Conservation (phyloP, 331 rosid genomes). For the Malus hybrid region DNA sequence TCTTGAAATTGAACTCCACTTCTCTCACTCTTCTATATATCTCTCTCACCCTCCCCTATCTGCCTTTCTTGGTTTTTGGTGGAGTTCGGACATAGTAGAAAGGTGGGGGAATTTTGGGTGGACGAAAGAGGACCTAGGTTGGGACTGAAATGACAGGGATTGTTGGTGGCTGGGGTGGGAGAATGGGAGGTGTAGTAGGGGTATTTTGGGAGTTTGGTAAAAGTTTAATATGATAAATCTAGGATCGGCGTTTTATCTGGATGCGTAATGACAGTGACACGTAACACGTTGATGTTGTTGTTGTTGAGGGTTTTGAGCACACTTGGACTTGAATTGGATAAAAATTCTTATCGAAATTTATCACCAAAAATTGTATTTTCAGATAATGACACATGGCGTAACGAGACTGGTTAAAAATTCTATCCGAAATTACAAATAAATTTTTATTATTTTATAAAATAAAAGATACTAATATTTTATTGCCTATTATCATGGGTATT, state of each 20-base stretch:
- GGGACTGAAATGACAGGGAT: not conserved
- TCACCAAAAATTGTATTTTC: too few species aligned
- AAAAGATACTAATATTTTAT: too few species aligned
- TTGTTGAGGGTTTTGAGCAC: not conserved
- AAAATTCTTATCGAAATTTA: too few species aligned
- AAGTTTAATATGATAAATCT: not conserved
- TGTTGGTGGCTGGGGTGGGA: not conserved
- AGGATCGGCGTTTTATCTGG: not conserved
- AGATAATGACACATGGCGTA: too few species aligned
- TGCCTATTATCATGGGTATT: too few species aligned
- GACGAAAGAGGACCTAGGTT: not conserved
- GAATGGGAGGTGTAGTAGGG: not conserved
- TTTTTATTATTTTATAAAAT: too few species aligned
- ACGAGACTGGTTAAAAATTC: too few species aligned
- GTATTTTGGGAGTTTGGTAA: not conserved
- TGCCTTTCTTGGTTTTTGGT: not conserved
- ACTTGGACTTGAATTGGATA: not conserved
- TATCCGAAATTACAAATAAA: too few species aligned
- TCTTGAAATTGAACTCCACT: slow-evolving; percentile 9
- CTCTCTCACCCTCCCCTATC: not conserved
- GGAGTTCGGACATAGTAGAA: not conserved
- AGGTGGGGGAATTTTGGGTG: not conserved
- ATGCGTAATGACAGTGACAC: not conserved
- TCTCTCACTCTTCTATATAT: not conserved
- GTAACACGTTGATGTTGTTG: not conserved